Evolutionary conservation across 2,329 filamentous ascomycete species (phyloP), one percentile per base, ranked within the genome.

Genomic region (Cercospora brassicicola): DNA sequence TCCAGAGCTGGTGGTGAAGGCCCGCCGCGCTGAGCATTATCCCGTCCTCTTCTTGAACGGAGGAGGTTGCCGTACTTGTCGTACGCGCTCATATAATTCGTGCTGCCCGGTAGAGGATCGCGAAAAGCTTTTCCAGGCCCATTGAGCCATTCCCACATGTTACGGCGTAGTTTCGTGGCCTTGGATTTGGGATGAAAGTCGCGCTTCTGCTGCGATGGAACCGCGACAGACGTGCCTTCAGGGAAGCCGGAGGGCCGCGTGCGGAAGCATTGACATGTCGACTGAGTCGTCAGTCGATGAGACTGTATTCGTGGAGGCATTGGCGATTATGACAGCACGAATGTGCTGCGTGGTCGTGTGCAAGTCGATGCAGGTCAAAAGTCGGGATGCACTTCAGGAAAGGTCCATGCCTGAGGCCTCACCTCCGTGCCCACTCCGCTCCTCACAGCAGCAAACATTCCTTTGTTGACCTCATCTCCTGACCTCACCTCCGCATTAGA

Each of bases 111-210:
- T 2, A 85, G 73, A 51, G 84, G 84, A 11, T 84, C 74, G 64
- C 80, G 81, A 72, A 87, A 83, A 23, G 76, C 78, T 71, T 76
- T 77, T 9, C 86, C 86, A 30, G 85, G 83, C 0, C 85, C 85
- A 68, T 85, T 83, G 42, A 90, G 81, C 88, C 88, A 90, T 69
- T 80, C 78, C 73, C 85, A 87, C 82, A 89, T 88, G 60, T 83
- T 79, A 67, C 82, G 80, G 68, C 87, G 84, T 51, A 85, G 81
- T 71, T 81, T 81, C 53, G 86, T 88, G n/a, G 56, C 67, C 51
- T 64, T 68, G 42, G 67, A 59, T 53, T 62, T 64, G 11, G 66
- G 64, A 61, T 70, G 71, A 30, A 71, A 70, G 59, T 73, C 63
- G 39, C 73, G 71, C 11, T 60, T 66, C 23, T 71, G 64, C 15